A percentile compares a stretch with the other conserved stretches of the same genome.
phyloP scores from a whole-genome alignment of 129 eudicot species.

The Scalesia atractyloides region DNA sequence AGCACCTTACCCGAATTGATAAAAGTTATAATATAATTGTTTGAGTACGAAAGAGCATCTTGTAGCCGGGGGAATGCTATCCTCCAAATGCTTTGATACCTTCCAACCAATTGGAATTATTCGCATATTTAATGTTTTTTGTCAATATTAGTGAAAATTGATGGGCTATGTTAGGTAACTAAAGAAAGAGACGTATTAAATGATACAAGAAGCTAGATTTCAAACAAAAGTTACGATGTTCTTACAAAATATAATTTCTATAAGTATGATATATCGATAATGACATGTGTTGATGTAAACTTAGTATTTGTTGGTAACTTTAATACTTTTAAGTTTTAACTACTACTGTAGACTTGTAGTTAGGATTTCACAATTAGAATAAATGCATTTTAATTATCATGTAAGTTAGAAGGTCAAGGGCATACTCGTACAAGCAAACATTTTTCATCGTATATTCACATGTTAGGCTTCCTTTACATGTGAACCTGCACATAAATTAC shows the following conservation, averaged over 20 bases:
- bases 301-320: not conserved
- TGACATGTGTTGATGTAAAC: not conserved
- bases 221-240: not conserved
- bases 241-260: not conserved
- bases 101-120: not conserved
- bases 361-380: not conserved
- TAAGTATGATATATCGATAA: not conserved
- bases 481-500: not conserved
- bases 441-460: not conserved
- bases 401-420: too few species aligned
- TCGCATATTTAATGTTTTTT: not conserved
- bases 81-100: not conserved
- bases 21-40: too few species aligned
- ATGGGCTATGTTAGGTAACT: not conserved
- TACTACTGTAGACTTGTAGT: not conserved
- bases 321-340: not conserved
- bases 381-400: not conserved
- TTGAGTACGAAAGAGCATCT: not conserved
- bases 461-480: not conserved
- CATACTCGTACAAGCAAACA: not conserved
- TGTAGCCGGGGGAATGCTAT: not conserved
- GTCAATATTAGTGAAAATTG: not conserved
- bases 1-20: too few species aligned
- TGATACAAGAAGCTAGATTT: not conserved
- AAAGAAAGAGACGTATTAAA: not conserved